These are phyloP conservation scores for Pelargonium nanum DNA, from an alignment of 345 rosid species.

Conservation along the genomic window DNA sequence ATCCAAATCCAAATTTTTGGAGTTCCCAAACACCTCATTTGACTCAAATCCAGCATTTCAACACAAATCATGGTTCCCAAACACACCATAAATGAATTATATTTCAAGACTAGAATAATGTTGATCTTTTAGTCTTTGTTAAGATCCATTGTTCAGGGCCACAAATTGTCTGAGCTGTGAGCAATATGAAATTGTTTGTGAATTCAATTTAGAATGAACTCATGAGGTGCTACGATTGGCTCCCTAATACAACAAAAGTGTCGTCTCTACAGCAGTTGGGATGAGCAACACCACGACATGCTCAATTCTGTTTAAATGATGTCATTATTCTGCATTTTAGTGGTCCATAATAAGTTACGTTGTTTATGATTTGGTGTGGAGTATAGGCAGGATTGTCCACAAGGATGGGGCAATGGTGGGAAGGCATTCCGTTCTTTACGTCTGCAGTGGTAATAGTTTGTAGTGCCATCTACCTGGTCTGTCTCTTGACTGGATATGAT, in stretches of 20 bases:
- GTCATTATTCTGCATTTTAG: not conserved
- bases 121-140: no score
- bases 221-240: not conserved
- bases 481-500: constrained; percentile 86
- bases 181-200: no score
- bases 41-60: no score
- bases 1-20: no score
- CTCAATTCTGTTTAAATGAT: not conserved
- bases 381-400: constrained; percentile 76
- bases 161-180: no score
- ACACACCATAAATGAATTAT: no score
- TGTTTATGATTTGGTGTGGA: constrained; percentile 1
- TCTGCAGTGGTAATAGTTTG: constrained; percentile 65
- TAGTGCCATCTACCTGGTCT: constrained; percentile 54
- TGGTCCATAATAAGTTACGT: not conserved
- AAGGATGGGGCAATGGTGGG: constrained; percentile 80
- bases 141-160: no score
- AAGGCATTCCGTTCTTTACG: constrained; percentile 73
- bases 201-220: not conserved
- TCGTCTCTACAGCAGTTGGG: not conserved
- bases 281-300: not conserved
- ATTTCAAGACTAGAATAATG: no score
- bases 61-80: no score
- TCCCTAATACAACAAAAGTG: not conserved
- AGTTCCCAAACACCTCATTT: no score